phyloP scores from a whole-genome alignment of 2,329 filamentous ascomycete genomes.

The Graphilbum ipis-grandicollis region DNA sequence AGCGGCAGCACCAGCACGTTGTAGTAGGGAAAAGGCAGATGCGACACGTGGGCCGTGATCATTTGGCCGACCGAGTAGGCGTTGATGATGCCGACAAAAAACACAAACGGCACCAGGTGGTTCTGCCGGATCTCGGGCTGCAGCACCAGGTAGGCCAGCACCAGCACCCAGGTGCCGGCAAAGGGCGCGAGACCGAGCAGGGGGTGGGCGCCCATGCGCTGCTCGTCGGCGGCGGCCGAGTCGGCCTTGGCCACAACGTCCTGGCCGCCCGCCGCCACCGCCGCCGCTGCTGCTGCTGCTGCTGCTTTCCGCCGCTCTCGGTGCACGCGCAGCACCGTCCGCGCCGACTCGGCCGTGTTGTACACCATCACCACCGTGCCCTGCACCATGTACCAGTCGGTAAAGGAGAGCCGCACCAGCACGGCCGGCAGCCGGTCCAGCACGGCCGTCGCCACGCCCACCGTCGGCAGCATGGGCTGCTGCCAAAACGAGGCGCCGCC shows the following conservation, averaged over 20 bases:
- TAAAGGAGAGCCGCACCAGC: constrained; percentile 70
- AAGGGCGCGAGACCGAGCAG: constrained; percentile 75
- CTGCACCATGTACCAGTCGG: constrained; percentile 83
- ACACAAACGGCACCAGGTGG: constrained; percentile 75
- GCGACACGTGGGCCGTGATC: constrained; percentile 84
- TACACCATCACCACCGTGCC: constrained; percentile 65
- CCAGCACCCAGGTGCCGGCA: constrained; percentile 57
- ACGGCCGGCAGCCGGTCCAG: constrained; percentile 47
- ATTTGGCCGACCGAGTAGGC: constrained; percentile 92
- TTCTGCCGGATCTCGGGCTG: constrained; percentile 68
- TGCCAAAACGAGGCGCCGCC: constrained; percentile 92
- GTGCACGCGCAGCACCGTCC: constrained; percentile 72
- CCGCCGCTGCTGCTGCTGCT: no score
- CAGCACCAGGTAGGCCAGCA: constrained; percentile 64
- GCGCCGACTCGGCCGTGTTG: constrained; percentile 65
- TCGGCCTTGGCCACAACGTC: no score
- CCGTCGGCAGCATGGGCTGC: constrained; percentile 53
- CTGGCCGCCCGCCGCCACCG: no score
- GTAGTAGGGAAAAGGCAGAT: constrained; percentile 74
- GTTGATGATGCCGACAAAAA: constrained; percentile 81
- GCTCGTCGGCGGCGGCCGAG: not conserved
- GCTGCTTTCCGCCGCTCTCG: no score
- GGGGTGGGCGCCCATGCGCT: constrained; percentile 41
- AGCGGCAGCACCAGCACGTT: constrained; percentile 74
- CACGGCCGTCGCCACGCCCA: constrained; percentile 54